Base-by-base conservation (phyloP, 23 red algal genomes). In the Rhodosorus marinus region DNA sequence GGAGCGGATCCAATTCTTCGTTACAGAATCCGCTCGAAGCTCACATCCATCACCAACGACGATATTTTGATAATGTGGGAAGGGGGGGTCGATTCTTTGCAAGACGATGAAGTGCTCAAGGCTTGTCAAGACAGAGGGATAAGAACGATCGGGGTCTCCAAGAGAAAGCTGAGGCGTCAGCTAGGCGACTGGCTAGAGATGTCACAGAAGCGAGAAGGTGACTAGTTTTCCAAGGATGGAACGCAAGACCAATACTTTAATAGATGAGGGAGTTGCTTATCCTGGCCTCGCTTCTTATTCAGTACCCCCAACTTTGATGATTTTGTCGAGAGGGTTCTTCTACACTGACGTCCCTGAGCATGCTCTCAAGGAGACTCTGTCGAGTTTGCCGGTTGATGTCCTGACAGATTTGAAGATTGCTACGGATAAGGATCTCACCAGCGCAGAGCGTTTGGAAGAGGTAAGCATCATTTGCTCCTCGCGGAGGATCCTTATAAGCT, bases 11-110 rank as follows among this genome's bases (percentile, higher is more conserved):
- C 67, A 26, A 84, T 94, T 54, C 66, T 94, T 47, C 69, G 77
- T 9, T 83, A 73, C 43, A 72, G 76, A 38, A 54, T 94, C 14
- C 62, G 87, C 4, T 72, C 76, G 9, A 61, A 67, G 26, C 62
- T 94, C n/a, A 75, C 71, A 19, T 69, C 55, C 32, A 94, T 94
- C 59, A 83, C 78, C 47, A 83, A 80, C 28, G 87, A 94, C 41
- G 87, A 94, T 33, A 94, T 94, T 77, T 66, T 80, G 55, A 94
- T 94, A 26, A 72, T 70, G 69, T 94, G 87, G 87, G 87, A 94
- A 66, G 87, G 87, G 2, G 87, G 87, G 19, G 74, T 81, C 19
- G 73, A 64, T 33, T 78, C 63, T 8, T 50, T 94, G 54, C 80
- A 77, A 27, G 87, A 94, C 54, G 87, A 83, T 40, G 87, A 94